Conservation (phyloP, 805 yeast genomes). For the Jamesozyma jinghongensis region DNA sequence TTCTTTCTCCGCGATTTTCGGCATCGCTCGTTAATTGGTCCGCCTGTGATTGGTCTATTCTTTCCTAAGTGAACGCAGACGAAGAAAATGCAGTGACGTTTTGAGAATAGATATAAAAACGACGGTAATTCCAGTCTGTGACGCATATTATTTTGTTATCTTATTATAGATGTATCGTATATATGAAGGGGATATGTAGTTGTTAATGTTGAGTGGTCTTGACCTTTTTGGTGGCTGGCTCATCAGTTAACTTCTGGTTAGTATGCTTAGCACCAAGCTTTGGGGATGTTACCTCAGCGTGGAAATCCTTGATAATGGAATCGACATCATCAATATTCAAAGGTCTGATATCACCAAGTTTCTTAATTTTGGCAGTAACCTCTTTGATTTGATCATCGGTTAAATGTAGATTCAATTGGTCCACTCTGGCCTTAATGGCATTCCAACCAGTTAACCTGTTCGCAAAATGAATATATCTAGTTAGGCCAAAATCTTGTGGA, state of each 20-base stretch:
- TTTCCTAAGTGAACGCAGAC: no score
- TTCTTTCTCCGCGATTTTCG: no score
- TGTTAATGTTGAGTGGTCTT: conserved; percentile 5
- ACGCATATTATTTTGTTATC: no score
- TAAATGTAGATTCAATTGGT: conserved; percentile 82
- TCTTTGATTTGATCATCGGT: conserved; percentile 93
- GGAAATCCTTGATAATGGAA: conserved; percentile 89
- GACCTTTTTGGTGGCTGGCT: conserved; percentile 30
- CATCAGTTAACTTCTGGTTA: conserved; percentile 8
- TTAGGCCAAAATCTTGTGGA: conserved; percentile 91
- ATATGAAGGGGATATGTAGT: not conserved
- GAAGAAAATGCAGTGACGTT: no score
- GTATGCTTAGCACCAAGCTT: conserved; percentile 18
- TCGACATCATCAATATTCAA: conserved; percentile 95
- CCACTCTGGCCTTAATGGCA: conserved; percentile 96
- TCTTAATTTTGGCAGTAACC: conserved; percentile 86
- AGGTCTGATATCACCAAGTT: conserved; percentile 90
- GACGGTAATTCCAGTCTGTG: no score
- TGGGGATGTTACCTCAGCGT: conserved; percentile 63
- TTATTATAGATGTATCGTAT: no score
- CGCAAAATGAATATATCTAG: conserved; percentile 95
- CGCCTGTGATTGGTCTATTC: no score
- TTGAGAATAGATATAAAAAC: no score
- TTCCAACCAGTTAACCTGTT: conserved; percentile 98
- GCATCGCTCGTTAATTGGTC: no score